Evolutionary conservation across 2,329 filamentous ascomycete genomes (phyloP), one percentile per base, ranked within the genome.

Genomic region (Ramularia collo-cygni): DNA sequence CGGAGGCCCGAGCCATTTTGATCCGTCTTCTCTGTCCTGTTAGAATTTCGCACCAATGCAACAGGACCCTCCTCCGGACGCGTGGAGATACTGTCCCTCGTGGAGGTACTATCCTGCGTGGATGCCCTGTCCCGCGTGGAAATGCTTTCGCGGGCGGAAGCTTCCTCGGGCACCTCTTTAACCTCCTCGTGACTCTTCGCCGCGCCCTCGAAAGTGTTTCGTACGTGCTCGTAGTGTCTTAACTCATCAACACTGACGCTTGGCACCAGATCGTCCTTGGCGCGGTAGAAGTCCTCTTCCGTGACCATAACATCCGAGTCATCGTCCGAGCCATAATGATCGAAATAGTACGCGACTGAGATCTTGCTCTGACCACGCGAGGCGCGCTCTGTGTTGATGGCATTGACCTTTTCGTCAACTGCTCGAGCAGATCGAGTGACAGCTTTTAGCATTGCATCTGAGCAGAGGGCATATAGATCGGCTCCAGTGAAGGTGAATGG

Each of bases 401-500:
- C 70, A 15, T 75, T 75, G 51, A 98, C 84, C 63, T 92, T 92
- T 36, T 77, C 72, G 60, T 98, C 92, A 2, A 96, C 89, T 2
- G 77, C 72, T 1, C 79, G 76, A 2, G 92, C 88, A 59, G 93
- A 86, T 4, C 92, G 80, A 2, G 92, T 98, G 43, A 98, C 90
- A 14, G 92, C 92, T 64, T 98, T 96, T 52, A 98, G 82, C 92
- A 98, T 98, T 37, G 92, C 88, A 63, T 98, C 92, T 30, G 88
- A 95, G 69, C 90, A 96, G 14, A 98, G 75, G 1, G 92, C 92
- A 64, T 98, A 98, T 59, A 98, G 82, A 66, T 98, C 92, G 47
- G 92, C 92, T 57, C 92, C 92, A 0, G 92, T 98, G 67, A 95
- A 98, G 2, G 90, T 96, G 61, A 95, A 92, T 0, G 92, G 92